Evolutionary conservation across 2,329 filamentous ascomycete genomes (phyloP).

Genomic region (Diaporthe citrichinensis): DNA sequence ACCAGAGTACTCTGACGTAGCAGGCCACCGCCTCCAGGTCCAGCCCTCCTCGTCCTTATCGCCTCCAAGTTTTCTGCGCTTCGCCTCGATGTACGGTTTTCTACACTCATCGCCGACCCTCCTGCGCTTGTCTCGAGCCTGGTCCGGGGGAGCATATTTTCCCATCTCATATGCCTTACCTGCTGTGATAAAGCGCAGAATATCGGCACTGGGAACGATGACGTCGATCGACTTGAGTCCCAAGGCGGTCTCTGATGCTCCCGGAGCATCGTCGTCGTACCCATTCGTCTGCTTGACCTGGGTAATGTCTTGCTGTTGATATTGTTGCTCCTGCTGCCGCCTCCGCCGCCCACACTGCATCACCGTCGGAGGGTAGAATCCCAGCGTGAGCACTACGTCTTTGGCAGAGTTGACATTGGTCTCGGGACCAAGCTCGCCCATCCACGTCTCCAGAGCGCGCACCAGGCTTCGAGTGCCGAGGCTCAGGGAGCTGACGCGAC

Average conservation of each 20-base stretch:
- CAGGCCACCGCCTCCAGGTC: slow-evolving; percentile 58
- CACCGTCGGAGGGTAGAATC: slow-evolving; percentile 59
- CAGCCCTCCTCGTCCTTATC: slow-evolving; percentile 66
- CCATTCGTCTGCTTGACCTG: slow-evolving; percentile 27
- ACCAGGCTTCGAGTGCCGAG: slow-evolving; percentile 67
- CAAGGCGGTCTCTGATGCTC: slow-evolving; percentile 34
- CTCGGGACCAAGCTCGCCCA: slow-evolving; percentile 54
- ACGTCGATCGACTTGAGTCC: slow-evolving; percentile 65
- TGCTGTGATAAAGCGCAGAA: slow-evolving; percentile 60
- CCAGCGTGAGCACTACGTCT: slow-evolving; percentile 66
- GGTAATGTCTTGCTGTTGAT: neutral
- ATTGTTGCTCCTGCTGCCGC: neutral
- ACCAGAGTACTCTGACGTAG: neutral
- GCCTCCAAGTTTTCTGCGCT: slow-evolving; percentile 62
- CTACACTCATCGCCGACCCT: neutral
- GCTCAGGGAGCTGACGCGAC: slow-evolving; percentile 64
- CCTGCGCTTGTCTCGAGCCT: slow-evolving; percentile 46
- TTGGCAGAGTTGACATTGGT: slow-evolving; percentile 53
- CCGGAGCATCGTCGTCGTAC: slow-evolving; percentile 36
- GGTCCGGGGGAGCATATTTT: neutral
- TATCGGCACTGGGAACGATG: slow-evolving; percentile 63
- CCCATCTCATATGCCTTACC: slow-evolving; percentile 51
- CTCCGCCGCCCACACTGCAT: neutral
- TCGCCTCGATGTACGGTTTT: slow-evolving; percentile 48
- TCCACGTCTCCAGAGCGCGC: slow-evolving; percentile 66